Conservation (phyloP, 257 asterid genomes). For the Primulina tabacum region DNA sequence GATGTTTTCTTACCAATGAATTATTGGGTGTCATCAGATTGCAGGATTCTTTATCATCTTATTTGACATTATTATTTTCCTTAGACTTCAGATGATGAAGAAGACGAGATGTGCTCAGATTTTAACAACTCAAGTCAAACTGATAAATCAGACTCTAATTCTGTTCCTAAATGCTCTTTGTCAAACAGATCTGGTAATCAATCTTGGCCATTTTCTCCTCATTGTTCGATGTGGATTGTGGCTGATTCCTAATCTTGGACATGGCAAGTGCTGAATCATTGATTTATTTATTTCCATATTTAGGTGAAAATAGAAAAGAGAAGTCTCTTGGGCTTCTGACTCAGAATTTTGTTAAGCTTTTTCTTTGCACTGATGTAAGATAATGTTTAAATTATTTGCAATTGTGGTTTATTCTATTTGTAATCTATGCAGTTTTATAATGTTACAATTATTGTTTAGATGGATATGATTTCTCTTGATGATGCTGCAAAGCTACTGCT, state of each 20-base stretch:
- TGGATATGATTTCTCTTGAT: conserved; percentile 91
- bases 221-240: not conserved
- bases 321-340: conserved; percentile 97
- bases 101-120: conserved; percentile 58
- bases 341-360: conserved; percentile 87
- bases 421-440: conserved; percentile 16
- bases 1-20: no score
- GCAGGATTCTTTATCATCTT: not conserved
- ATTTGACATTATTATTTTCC: not conserved
- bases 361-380: conserved; percentile 86
- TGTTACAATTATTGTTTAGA: conserved; percentile 32
- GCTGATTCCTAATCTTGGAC: not conserved
- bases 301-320: conserved; percentile 80
- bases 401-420: not conserved
- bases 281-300: not conserved
- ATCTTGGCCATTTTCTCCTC: not conserved
- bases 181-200: conserved; percentile 43
- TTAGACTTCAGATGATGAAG: conserved; percentile 82
- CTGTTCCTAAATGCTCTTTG: conserved; percentile 36
- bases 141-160: conserved; percentile 44
- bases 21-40: not conserved
- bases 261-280: not conserved
- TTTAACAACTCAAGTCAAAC: conserved; percentile 42
- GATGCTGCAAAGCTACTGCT: conserved; percentile 94
- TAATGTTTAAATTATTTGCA: not conserved